Evolutionary conservation across 768 basidiomycete species (phyloP), one percentile per base, ranked within the genome.

Genomic region (Mycena belliarum): DNA sequence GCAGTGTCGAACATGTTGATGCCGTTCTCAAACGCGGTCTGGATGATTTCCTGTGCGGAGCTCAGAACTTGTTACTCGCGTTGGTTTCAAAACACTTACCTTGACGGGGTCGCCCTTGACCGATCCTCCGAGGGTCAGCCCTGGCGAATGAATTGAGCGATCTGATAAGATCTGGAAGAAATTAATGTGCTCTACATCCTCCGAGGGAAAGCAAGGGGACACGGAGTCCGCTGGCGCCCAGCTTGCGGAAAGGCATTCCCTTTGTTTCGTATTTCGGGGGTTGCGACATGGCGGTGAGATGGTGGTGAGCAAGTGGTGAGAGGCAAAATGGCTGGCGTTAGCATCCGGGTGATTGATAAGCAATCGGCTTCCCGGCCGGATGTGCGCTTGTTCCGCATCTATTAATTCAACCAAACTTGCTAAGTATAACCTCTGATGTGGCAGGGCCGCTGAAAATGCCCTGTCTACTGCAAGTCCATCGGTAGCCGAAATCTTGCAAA

Each of bases 1-100:
- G 87, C 88, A 18, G 82, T 86, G 65, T 90, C 86, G 65, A 89
- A 86, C 80, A 87, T 83, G 70, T 88, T 90, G 72, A 89, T 85
- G 1, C 89, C 89, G 66, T 81, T 75, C 52, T 93, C 88, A 64
- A 87, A 91, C 5, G 88, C 89, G 1, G 80, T 78, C 69, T 87
- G 85, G 69, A 93, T 87, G 65, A 91, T 86, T n/a, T 93, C 91
- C 83, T 86, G 57, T 32, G 21, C 10, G 7, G 6, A 4, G 12
- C 69, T 92, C 89, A 14, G 9, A 3, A 24, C 14, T 21, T 10
- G 20, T 4, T 38, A 26, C 35, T 29, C 35, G 35, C 26, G 33
- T 54, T 25, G 40, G 33, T 10, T 6, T 23, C 37, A n/a, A 23
- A 37, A 15, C 8, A 25, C 52, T 0, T 9, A 60, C 62, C 55